Evolutionary conservation across 306 rosid genomes (phyloP).

Genomic region (Heteromeles arbutifolia): DNA sequence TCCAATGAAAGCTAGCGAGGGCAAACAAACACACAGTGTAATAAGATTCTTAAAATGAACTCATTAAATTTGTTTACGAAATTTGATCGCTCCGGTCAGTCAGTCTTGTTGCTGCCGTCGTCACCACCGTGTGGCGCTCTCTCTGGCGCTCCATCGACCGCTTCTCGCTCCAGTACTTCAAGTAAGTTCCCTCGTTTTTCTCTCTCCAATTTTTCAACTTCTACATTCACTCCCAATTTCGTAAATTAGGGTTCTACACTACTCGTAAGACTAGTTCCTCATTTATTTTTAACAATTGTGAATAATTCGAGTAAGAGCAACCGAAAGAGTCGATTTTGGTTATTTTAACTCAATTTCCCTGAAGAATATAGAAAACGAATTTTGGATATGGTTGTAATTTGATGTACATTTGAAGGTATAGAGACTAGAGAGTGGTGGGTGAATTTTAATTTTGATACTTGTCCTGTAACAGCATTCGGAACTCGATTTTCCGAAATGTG

Average conservation of each 20-base stretch:
- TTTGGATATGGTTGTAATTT: background rate
- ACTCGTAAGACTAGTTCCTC: background rate
- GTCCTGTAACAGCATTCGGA: background rate
- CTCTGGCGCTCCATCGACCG: conserved; percentile 83
- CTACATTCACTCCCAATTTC: background rate
- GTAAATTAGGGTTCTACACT: background rate
- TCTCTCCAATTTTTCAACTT: background rate
- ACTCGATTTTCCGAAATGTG: background rate
- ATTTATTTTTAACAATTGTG: background rate
- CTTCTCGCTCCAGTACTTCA: conserved; percentile 71
- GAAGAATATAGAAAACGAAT: background rate
- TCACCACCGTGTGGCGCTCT: conserved; percentile 52
- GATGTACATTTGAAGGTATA: background rate
- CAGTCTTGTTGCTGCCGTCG: background rate
- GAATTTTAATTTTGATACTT: background rate
- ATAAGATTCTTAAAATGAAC: no score
- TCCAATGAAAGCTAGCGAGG: no score
- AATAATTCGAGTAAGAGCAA: background rate
- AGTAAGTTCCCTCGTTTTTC: conserved; percentile 24
- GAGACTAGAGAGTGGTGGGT: background rate
- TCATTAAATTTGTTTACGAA: no score
- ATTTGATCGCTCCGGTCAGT: background rate
- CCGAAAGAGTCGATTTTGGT: background rate
- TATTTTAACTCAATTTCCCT: background rate
- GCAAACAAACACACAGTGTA: no score